Evolutionary conservation across 2,329 filamentous ascomycete species (phyloP).

Genomic region (Byssothecium circinans): DNA sequence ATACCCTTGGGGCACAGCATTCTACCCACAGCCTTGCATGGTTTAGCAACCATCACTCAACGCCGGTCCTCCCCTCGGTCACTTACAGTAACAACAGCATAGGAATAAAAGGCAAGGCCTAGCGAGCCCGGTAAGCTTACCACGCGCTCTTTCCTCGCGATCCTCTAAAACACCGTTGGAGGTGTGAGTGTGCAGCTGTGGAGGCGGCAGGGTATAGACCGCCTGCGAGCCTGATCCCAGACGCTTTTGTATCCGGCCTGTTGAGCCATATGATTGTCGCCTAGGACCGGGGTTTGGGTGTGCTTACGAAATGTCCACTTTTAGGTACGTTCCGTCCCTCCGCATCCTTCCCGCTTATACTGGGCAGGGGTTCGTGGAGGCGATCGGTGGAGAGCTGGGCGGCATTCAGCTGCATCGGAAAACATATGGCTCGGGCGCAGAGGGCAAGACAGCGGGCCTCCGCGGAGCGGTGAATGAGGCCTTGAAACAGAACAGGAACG

Average conservation of each 20-base stretch:
- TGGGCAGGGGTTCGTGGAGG: constrained; percentile 2
- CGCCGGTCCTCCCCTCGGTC: background rate
- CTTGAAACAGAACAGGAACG: no score
- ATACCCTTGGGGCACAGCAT: background rate
- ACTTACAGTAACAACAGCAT: background rate
- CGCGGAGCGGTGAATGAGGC: constrained; percentile 1
- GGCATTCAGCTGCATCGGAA: constrained; percentile 2
- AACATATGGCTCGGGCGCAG: background rate
- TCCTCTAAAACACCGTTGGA: constrained; percentile 3
- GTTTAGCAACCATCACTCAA: background rate
- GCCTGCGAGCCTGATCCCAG: background rate
- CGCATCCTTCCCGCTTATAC: constrained; percentile 22
- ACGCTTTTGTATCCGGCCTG: background rate
- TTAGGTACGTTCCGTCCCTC: constrained; percentile 18
- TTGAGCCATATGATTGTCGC: background rate
- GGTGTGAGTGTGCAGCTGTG: constrained; percentile 1
- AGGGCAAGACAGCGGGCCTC: background rate
- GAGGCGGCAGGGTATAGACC: constrained; percentile 7
- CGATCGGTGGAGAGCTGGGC: constrained; percentile 6
- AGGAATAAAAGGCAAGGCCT: background rate
- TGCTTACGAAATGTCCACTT: constrained; percentile 7
- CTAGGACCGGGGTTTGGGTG: background rate
- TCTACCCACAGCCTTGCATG: background rate
- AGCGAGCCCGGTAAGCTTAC: constrained; percentile 9
- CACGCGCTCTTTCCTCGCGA: constrained; percentile 3